A percentile compares a stretch with the other conserved stretches of the same genome.
These are phyloP conservation scores for Ustilago vetiveriae DNA, from an alignment of 1,284 basidiomycete genomes.

Conservation along the genomic window DNA sequence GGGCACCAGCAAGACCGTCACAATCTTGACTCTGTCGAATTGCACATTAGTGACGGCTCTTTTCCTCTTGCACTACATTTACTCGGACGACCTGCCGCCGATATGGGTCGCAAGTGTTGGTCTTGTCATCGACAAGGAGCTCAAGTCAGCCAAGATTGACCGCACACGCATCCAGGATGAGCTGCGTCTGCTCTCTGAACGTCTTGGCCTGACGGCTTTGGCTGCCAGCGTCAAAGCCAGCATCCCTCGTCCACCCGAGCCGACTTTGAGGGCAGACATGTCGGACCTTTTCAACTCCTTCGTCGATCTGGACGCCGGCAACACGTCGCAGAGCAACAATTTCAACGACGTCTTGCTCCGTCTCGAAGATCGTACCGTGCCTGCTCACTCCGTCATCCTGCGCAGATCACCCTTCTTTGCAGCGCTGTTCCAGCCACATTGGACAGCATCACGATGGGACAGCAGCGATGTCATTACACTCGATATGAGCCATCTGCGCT, in stretches of 20 bases:
- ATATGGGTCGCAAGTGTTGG: constrained; percentile 85
- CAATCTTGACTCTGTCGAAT: constrained; percentile 63
- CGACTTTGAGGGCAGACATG: constrained; percentile 72
- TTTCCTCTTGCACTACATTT: constrained; percentile 84
- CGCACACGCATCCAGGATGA: constrained; percentile 72
- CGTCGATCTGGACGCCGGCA: constrained; percentile 17
- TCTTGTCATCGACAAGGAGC: constrained; percentile 69
- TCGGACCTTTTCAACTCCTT: constrained; percentile 68
- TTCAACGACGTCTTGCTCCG: constrained; percentile 79
- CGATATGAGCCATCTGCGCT: constrained; percentile 78
- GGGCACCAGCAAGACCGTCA: constrained; percentile 11
- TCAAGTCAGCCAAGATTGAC: constrained; percentile 74
- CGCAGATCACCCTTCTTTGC: constrained; percentile 86
- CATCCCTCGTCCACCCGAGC: constrained; percentile 66
- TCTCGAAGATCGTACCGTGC: constrained; percentile 77
- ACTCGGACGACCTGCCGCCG: constrained; percentile 83
- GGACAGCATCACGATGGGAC: constrained; percentile 77
- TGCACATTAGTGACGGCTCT: constrained; percentile 77
- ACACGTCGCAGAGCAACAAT: constrained; percentile 13
- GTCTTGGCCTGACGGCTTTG: constrained; percentile 70
- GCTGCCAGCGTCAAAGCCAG: constrained; percentile 67
- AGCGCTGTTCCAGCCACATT: constrained; percentile 83
- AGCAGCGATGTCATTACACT: constrained; percentile 72
- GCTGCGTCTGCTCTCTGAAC: constrained; percentile 72
- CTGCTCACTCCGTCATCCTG: constrained; percentile 79